Evolutionary conservation across 73 alveolate species (phyloP).

Genomic region (Paramecium bursaria): DNA sequence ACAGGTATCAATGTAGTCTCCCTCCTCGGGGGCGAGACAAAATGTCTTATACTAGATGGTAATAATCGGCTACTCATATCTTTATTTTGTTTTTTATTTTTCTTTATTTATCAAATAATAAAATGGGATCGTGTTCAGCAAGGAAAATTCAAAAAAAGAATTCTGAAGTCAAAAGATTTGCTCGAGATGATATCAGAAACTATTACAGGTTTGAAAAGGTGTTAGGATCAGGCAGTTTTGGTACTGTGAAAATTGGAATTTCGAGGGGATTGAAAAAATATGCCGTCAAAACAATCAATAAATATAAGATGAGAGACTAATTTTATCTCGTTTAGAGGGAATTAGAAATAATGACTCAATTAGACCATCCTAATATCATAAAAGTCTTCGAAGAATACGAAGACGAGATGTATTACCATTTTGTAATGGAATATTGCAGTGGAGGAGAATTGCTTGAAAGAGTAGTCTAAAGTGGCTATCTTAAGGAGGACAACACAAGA

Average conservation of each 20-base stretch:
- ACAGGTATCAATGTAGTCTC: constrained; percentile 57
- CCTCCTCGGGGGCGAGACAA: constrained; percentile 62
- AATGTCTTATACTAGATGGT: constrained; percentile 40
- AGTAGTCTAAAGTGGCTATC: constrained; percentile 47
- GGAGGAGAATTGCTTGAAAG: constrained; percentile 80
- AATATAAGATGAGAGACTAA: constrained; percentile 64
- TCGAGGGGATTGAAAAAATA: constrained; percentile 47
- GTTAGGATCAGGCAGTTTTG: constrained; percentile 96
- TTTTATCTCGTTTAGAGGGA: constrained; percentile 74
- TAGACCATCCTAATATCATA: constrained; percentile 89
- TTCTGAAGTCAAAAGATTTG: constrained; percentile 41
- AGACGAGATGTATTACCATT: constrained; percentile 77
- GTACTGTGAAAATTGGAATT: constrained; percentile 84
- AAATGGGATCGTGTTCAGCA: constrained; percentile 28
- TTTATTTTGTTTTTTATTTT: no score
- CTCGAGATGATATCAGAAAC: constrained; percentile 47
- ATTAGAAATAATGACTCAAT: constrained; percentile 70
- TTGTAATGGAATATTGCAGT: constrained; percentile 82
- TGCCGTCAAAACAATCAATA: constrained; percentile 69
- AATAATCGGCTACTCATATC: constrained; percentile 41
- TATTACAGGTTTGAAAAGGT: constrained; percentile 84
- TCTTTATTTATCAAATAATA: constrained; percentile 5
- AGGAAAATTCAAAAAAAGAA: neutral
- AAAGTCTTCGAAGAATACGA: constrained; percentile 83
- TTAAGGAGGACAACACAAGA: constrained; percentile 74